phyloP scores from a whole-genome alignment of 805 yeast genomes.

The Metschnikowia lochheadii region DNA sequence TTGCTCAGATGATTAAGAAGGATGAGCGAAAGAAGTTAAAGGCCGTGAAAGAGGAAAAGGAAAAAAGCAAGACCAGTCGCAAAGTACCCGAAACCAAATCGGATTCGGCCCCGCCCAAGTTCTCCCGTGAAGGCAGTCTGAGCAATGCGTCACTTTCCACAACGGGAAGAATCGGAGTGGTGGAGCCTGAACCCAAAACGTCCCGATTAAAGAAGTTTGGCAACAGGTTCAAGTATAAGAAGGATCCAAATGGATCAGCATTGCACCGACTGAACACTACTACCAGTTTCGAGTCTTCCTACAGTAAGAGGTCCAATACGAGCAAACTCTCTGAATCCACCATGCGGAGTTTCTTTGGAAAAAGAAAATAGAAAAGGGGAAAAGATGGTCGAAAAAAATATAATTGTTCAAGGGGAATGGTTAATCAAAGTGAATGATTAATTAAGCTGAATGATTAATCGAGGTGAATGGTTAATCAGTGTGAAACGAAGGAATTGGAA shows the following conservation, averaged over 20 bases:
- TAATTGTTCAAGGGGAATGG: not conserved
- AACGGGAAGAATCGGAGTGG: not conserved
- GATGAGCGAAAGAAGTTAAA: conserved; percentile 26
- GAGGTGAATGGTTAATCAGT: not conserved
- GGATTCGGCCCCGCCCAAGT: conserved; percentile 6
- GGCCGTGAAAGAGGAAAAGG: conserved; percentile 15
- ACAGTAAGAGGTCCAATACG: conserved; percentile 17
- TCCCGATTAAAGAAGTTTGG: conserved; percentile 18
- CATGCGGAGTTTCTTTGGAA: conserved; percentile 8
- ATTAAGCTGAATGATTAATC: too few relatives aligned
- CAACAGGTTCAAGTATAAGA: conserved; percentile 13
- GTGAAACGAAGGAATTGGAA: too few relatives aligned
- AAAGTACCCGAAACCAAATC: conserved; percentile 3
- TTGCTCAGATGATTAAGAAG: conserved; percentile 29
- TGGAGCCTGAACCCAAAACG: conserved; percentile 15
- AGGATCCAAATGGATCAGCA: conserved; percentile 8
- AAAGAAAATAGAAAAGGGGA: not conserved
- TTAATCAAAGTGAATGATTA: too few relatives aligned
- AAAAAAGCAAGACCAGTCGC: conserved; percentile 9
- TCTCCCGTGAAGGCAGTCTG: conserved; percentile 7
- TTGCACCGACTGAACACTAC: conserved; percentile 16
- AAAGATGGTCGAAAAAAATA: not conserved
- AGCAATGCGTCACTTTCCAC: not conserved
- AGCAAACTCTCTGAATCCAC: conserved; percentile 6
- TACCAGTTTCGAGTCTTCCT: conserved; percentile 18